Percentiles rank a stretch among this genome's conserved stretches.
Conservation (phyloP, 2,329 filamentous ascomycete genomes). For the Penicillium sp. region DNA sequence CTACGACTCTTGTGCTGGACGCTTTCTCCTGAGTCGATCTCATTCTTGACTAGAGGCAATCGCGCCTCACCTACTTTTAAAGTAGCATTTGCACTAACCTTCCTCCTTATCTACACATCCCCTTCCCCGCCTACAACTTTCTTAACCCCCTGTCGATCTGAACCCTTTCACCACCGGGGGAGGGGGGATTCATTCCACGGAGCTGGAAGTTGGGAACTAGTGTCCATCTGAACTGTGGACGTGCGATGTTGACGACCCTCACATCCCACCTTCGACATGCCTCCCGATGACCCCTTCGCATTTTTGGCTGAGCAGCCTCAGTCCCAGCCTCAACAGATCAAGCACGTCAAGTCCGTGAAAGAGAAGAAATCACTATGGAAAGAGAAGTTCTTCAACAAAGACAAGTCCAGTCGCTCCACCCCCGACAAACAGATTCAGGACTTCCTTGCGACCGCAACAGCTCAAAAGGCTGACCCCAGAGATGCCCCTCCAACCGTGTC, state of each 20-base stretch:
- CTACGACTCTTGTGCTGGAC: background rate
- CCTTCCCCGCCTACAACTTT: background rate
- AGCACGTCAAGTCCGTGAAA: constrained; percentile 23
- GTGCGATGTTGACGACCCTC: constrained; percentile 41
- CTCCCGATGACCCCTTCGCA: constrained; percentile 37
- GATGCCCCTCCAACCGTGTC: constrained; percentile 22
- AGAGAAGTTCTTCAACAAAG: constrained; percentile 50
- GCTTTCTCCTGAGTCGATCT: background rate
- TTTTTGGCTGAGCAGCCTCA: constrained; percentile 32
- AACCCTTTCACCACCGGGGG: background rate
- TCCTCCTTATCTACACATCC: background rate
- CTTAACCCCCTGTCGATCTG: background rate
- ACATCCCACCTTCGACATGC: constrained; percentile 26
- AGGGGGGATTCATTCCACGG: constrained; percentile 17
- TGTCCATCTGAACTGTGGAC: constrained; percentile 5
- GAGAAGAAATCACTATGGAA: constrained; percentile 45
- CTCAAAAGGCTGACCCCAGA: constrained; percentile 11
- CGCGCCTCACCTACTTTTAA: background rate
- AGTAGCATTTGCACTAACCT: background rate
- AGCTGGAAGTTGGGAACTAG: constrained; percentile 8
- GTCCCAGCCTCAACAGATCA: background rate
- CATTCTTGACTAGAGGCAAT: background rate
- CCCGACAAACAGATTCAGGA: constrained; percentile 52
- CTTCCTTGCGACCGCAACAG: constrained; percentile 49
- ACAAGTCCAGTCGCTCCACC: constrained; percentile 36